These are phyloP conservation scores for Skeletonema menzelii DNA, from an alignment of 108 stramenopile genomes.

Conservation along the genomic window DNA sequence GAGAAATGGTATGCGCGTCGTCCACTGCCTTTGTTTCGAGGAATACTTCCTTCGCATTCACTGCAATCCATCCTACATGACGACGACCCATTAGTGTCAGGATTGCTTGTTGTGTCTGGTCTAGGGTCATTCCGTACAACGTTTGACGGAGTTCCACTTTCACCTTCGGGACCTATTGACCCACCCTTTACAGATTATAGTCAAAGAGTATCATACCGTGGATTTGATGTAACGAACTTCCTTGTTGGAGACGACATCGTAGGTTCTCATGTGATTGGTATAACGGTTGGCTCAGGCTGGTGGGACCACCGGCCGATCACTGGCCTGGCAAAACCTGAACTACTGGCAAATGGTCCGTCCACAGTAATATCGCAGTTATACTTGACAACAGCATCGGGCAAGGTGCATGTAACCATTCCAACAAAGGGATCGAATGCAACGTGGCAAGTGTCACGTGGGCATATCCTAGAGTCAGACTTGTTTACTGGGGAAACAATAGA, in stretches of 20 bases:
- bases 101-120: constrained; percentile 39
- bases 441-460: constrained; percentile 38
- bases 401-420: too few species aligned
- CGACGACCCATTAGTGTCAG: too few species aligned
- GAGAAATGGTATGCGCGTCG: constrained; percentile 18
- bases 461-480: constrained; percentile 41
- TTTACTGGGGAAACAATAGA: constrained; percentile 44
- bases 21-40: constrained; percentile 30
- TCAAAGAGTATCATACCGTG: constrained; percentile 39
- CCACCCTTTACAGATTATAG: constrained; percentile 50
- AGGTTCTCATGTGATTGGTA: constrained; percentile 14
- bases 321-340: constrained; percentile 23
- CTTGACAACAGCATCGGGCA: constrained; percentile 14
- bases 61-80: too few species aligned
- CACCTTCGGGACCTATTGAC: constrained; percentile 40
- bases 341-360: too few species aligned
- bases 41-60: too few species aligned
- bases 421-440: too few species aligned
- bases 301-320: constrained; percentile 42
- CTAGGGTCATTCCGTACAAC: constrained; percentile 40
- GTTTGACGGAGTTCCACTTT: constrained; percentile 43
- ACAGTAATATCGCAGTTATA: constrained; percentile 15
- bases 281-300: constrained; percentile 46
- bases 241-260: neutral
- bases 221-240: constrained; percentile 40